A percentile compares a stretch with the other conserved stretches of the same genome.
phyloP scores from a whole-genome alignment of 352 stramenopile species.

The Phytophthora pistaciae region DNA sequence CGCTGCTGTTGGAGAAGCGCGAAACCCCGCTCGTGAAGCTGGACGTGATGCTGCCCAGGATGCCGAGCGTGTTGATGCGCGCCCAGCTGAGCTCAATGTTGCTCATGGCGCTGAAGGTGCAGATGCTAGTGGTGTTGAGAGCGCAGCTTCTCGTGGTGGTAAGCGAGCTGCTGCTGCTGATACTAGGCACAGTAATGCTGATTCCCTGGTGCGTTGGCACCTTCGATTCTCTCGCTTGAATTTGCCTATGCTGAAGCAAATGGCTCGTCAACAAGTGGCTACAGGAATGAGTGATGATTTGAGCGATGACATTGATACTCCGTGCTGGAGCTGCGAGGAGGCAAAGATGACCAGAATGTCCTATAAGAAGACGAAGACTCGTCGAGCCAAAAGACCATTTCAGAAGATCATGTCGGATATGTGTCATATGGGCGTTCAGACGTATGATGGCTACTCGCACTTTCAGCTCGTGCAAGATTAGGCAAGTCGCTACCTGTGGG shows the following conservation, averaged over 20 bases:
- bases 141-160: not conserved
- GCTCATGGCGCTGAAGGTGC: not conserved
- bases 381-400: slow-evolving; percentile 3
- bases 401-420: slow-evolving; percentile 27
- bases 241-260: not conserved
- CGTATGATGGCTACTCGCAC: slow-evolving; percentile 15
- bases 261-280: slow-evolving; percentile 1
- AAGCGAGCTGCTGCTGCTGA: not conserved
- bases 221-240: slow-evolving; percentile 11
- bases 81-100: too few species aligned
- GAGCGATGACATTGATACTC: not conserved
- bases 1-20: too few species aligned
- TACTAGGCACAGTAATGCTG: not conserved
- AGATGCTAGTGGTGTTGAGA: not conserved
- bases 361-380: slow-evolving; percentile 10
- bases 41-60: not conserved
- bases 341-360: slow-evolving; percentile 20
- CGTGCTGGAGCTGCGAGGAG: slow-evolving; percentile 13
- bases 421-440: slow-evolving; percentile 9
- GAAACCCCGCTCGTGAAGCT: too few species aligned
- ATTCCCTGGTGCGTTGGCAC: slow-evolving; percentile 10
- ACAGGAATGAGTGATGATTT: not conserved
- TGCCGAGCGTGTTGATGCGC: too few species aligned
- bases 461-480: slow-evolving; percentile 14
- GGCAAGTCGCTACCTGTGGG: not conserved